Percentiles rank a stretch among this genome's conserved stretches.
Conservation (phyloP, 129 eudicot species). For the Chrysanthemum makinoi region DNA sequence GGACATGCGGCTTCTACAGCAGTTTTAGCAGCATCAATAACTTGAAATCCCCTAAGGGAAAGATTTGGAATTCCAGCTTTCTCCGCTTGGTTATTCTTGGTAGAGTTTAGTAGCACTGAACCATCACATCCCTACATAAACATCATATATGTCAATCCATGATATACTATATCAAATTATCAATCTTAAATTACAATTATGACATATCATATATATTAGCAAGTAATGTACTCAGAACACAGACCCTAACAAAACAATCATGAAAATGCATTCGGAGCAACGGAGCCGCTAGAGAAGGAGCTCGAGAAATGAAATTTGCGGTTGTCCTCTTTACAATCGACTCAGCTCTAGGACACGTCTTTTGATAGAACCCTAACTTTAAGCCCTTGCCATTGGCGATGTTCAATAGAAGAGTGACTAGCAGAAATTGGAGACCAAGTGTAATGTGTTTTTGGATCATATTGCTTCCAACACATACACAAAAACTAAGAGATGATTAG, state of each 20-base stretch:
- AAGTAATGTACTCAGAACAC: not conserved
- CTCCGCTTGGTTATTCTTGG: conserved; percentile 46
- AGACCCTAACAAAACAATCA: conserved; percentile 77
- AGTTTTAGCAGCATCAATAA: conserved; percentile 61
- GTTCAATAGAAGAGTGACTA: conserved; percentile 23
- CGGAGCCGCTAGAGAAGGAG: conserved; percentile 65
- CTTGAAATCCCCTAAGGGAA: conserved; percentile 54
- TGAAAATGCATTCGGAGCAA: conserved; percentile 77
- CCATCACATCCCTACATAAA: conserved; percentile 73
- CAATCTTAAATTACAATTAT: not conserved
- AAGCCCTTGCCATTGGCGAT: conserved; percentile 42
- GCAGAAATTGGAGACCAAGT: conserved; percentile 30
- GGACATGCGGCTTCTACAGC: conserved; percentile 65
- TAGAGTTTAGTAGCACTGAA: conserved; percentile 60
- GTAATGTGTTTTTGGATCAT: conserved; percentile 22
- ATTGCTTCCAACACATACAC: not conserved
- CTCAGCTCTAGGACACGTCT: conserved; percentile 55
- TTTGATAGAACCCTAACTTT: conserved; percentile 34
- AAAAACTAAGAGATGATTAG: conserved; percentile 10
- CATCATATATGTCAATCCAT: not conserved
- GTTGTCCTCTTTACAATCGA: conserved; percentile 40
- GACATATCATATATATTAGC: not conserved
- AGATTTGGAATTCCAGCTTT: conserved; percentile 53
- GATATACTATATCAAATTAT: not conserved
- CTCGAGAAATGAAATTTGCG: conserved; percentile 28